Evolutionary conservation across 106 monocot species (phyloP).

Genomic region (Acanthochlamys bracteata): DNA sequence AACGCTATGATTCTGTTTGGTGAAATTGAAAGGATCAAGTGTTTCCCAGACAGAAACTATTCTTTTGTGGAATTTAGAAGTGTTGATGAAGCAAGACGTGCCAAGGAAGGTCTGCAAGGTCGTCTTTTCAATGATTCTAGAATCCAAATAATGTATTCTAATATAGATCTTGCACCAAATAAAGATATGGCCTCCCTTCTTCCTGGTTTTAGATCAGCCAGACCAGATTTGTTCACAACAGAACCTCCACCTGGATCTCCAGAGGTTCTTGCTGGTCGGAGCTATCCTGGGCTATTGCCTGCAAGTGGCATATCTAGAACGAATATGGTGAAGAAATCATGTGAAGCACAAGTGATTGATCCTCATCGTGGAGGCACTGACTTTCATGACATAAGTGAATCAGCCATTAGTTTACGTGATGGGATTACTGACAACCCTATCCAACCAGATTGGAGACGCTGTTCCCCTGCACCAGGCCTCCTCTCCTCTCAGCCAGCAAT

Average conservation of each 20-base stretch:
- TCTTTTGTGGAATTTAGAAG: conserved; percentile 88
- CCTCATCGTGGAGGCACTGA: conserved; percentile 21
- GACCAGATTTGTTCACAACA: conserved; percentile 32
- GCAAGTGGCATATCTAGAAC: conserved; percentile 20
- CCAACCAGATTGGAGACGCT: conserved; percentile 23
- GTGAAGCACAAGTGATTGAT: conserved; percentile 30
- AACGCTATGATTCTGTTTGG: conserved; percentile 95
- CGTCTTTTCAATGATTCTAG: conserved; percentile 91
- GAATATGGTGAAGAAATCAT: conserved; percentile 22
- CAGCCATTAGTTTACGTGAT: conserved; percentile 15
- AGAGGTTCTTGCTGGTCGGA: conserved; percentile 25
- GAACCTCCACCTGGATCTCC: conserved; percentile 40
- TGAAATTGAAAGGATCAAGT: conserved; percentile 72
- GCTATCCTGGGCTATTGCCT: conserved; percentile 27
- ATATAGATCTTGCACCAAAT: conserved; percentile 28
- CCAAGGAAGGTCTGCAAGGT: conserved; percentile 84
- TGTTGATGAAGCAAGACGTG: conserved; percentile 80
- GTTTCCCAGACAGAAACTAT: conserved; percentile 52
- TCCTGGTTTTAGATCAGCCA: conserved; percentile 20
- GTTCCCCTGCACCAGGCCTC: conserved; percentile 32
- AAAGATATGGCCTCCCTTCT: conserved; percentile 23
- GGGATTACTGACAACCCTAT: conserved; percentile 9
- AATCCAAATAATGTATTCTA: conserved; percentile 72
- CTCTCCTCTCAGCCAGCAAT: conserved; percentile 14
- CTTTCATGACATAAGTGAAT: conserved; percentile 22